Conservation (phyloP, 2,329 filamentous ascomycete genomes). For the Plenodomus tracheiphilus region DNA sequence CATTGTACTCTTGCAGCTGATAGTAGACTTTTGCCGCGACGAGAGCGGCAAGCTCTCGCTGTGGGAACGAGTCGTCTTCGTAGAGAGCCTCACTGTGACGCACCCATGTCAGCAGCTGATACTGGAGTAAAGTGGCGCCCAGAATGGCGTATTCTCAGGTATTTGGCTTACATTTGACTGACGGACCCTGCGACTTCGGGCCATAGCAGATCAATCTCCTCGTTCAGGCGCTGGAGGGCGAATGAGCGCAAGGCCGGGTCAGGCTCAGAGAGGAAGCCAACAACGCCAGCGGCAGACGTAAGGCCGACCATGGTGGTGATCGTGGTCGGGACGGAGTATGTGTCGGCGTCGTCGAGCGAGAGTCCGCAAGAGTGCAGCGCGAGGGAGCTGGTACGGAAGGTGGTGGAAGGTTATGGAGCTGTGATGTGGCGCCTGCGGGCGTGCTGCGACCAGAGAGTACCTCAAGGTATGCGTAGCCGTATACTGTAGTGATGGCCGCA, state of each 20-base stretch:
- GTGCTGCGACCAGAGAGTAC: conserved; percentile 20
- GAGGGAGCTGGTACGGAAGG: conserved; percentile 31
- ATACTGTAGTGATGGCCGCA: conserved; percentile 12
- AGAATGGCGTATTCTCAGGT: conserved; percentile 1
- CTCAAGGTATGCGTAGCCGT: conserved; percentile 15
- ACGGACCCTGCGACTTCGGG: conserved; percentile 92
- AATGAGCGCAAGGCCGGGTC: conserved; percentile 94
- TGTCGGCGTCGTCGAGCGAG: conserved; percentile 13
- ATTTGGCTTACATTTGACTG: conserved; percentile 78
- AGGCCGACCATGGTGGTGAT: conserved; percentile 76
- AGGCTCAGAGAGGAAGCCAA: conserved; percentile 93
- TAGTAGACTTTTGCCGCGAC: conserved; percentile 99
- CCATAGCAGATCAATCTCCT: conserved; percentile 96
- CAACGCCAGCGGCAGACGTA: conserved; percentile 89
- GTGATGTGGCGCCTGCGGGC: conserved; percentile 37
- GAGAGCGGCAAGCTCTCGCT: conserved; percentile 90
- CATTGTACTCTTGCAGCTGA: conserved; percentile 97
- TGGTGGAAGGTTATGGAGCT: conserved; percentile 44
- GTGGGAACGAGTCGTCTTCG: conserved; percentile 92
- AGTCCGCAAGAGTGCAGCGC: conserved; percentile 26
- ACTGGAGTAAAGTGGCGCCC: background rate
- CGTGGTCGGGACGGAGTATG: conserved; percentile 10
- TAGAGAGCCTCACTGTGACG: conserved; percentile 84
- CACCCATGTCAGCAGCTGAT: conserved; percentile 29
- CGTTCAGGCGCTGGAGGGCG: conserved; percentile 91